Evolutionary conservation across 1,284 basidiomycete species (phyloP), one percentile per base, ranked within the genome.

Genomic region (Leccinum variabile): DNA sequence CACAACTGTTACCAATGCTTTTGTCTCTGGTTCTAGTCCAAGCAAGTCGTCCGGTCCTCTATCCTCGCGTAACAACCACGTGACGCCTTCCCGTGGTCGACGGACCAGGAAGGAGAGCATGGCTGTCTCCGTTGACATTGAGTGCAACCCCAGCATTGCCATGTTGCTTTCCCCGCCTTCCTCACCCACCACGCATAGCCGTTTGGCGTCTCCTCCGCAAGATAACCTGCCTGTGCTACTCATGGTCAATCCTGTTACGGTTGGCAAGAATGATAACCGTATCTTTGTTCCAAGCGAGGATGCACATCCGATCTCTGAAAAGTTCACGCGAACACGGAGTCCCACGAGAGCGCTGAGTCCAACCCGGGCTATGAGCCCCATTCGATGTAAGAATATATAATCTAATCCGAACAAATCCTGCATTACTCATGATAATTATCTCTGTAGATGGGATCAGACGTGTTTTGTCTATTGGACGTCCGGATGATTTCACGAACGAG

Each of bases 311-410:
- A 33, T 60, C 39, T 18, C 57, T 16, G 66, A 60, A 54, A 66
- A 35, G 9, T 25, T 70, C 53, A 46, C 2, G n/a, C 11, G 59
- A 37, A 52, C 63, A 2, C 67, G 57, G 18, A 75, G 66, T 35
- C 65, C 71, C 3, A 55, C 57, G 1, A 73, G 75, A 41, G 77
- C 79, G 25, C 59, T 75, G 39, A 75, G 70, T 62, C 70, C 70
- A 39, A 49, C 62, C 1, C 66, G 70, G n/a, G 75, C 74, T 28
- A 61, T 75, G 64, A 77, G 72, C 32, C 72, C 72, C 33, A 72
- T 74, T 41, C 72, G 72, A 66, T 59, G 75, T 72, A 65, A 67
- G 71, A 16, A n/a, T 22, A 16, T 22, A 33, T 41, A 35, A 50
- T 63, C 10, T n/a, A n/a, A 60, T 33, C 22, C 10, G 7, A 3